Evolutionary conservation across 768 basidiomycete species (phyloP).

Genomic region (Exidia glandulosa): DNA sequence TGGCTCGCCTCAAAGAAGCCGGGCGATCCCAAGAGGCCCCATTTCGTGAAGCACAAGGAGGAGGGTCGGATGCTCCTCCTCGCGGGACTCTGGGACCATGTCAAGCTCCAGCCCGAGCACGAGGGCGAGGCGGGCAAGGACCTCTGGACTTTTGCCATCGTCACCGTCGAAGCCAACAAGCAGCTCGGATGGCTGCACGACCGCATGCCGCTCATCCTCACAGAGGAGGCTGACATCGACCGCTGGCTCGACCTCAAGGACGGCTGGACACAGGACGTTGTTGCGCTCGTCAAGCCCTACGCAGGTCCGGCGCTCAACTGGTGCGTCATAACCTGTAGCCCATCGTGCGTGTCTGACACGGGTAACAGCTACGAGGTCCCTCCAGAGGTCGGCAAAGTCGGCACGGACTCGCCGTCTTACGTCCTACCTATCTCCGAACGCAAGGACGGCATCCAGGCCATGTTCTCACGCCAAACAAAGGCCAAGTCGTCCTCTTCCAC

Average conservation of each 20-base stretch:
- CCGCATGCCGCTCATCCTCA: slow-evolving; percentile 75
- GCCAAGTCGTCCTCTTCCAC: neutral
- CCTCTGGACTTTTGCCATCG: slow-evolving; percentile 78
- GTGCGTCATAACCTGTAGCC: slow-evolving; percentile 27
- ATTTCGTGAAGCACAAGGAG: slow-evolving; percentile 65
- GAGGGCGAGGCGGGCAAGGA: slow-evolving; percentile 27
- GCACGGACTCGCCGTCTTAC: slow-evolving; percentile 69
- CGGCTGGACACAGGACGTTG: slow-evolving; percentile 54
- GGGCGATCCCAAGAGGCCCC: slow-evolving; percentile 58
- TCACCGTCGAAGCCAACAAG: slow-evolving; percentile 68
- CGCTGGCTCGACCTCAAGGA: slow-evolving; percentile 71
- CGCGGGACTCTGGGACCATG: slow-evolving; percentile 78
- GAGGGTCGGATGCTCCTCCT: slow-evolving; percentile 57
- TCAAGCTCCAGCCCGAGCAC: slow-evolving; percentile 43
- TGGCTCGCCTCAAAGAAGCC: slow-evolving; percentile 77
- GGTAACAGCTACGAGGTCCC: slow-evolving; percentile 86
- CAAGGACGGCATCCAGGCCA: slow-evolving; percentile 76
- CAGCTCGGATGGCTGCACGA: slow-evolving; percentile 84
- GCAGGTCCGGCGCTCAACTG: slow-evolving; percentile 54
- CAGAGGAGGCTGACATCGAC: slow-evolving; percentile 43
- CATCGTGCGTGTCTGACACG: too few relatives aligned
- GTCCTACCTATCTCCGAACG: slow-evolving; percentile 69
- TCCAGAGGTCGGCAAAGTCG: slow-evolving; percentile 84
- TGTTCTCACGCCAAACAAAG: slow-evolving; percentile 50
- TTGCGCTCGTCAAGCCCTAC: slow-evolving; percentile 50